Base-by-base conservation (phyloP, 2,329 filamentous ascomycete species). In the Neurospora crassa region DNA sequence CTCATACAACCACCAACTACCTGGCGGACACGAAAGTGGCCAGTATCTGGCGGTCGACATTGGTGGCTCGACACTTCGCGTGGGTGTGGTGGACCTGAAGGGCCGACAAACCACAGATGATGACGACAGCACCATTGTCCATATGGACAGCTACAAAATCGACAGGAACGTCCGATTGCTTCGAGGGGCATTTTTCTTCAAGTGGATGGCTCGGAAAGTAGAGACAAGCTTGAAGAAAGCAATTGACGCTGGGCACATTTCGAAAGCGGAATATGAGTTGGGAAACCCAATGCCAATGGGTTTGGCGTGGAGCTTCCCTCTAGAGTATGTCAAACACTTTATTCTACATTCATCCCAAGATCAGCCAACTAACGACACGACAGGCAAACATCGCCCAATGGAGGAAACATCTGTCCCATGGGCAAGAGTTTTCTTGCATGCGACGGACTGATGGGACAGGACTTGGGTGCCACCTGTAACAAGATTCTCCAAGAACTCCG, bases 291-390 rank as follows among this genome's bases (percentile, higher is more conserved):
- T 91, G 69, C 85, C 85, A 10, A 83, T 90, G 80, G 89, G 89
- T 1, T 78, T 91, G 73, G 87, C 89, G 6, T 91, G 89, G 89
- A 91, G 89, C 72, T 92, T 92, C 75, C 89, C 89, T 37, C 88
- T 91, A 67, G 87, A 91, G 89, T 90, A 82, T 78, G 87, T 83
- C 40, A 40, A 67, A 5, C 40, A 63, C 40, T n/a, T 41, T 7
- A 59, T 14, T 34, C 16, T 29, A 18, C 40, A 43, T 68, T 24
- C 67, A 43, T 73, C 37, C 34, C 67, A 68, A 40, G 6, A 41
- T 68, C 43, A 43, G 11, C 7, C 20, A 40, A 67, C 45, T 73
- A 70, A 74, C 71, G 45, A 4, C 3, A 67, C 16, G 45, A n/a
- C 69, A 90, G 88, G 74, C 89, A 91, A 86, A 89, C 87, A 14